Percentiles rank a stretch among this genome's conserved stretches.
phyloP scores from a whole-genome alignment of 768 basidiomycete genomes.

The Collybia nuda region DNA sequence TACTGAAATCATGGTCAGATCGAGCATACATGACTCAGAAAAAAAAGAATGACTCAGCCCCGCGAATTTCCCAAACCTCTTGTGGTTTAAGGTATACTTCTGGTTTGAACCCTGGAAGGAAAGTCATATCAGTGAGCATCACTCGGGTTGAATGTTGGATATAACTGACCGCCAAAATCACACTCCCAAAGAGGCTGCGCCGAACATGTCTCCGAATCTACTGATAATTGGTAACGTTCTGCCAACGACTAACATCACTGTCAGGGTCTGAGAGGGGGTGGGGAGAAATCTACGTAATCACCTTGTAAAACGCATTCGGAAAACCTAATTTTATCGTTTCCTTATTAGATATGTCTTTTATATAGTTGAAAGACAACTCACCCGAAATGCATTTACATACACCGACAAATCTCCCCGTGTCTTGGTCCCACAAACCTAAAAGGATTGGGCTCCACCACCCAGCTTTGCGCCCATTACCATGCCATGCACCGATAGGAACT shows the following conservation, averaged over 20 bases:
- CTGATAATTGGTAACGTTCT: constrained; percentile 56
- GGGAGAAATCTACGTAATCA: constrained; percentile 16
- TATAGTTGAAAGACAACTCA: constrained; percentile 23
- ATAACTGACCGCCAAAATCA: constrained; percentile 59
- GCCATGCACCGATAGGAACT: constrained; percentile 80
- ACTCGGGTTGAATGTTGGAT: constrained; percentile 4
- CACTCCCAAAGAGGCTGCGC: constrained; percentile 54
- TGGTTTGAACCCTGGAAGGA: constrained; percentile 51
- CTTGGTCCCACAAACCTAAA: constrained; percentile 71
- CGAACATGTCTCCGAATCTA: constrained; percentile 55
- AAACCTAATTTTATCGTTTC: constrained; percentile 53
- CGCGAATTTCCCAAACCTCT: constrained; percentile 89
- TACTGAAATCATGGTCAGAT: constrained; percentile 35
- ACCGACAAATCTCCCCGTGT: constrained; percentile 62
- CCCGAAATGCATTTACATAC: constrained; percentile 92
- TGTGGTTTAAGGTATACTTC: constrained; percentile 69
- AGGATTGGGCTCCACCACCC: constrained; percentile 93
- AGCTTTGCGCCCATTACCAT: constrained; percentile 87
- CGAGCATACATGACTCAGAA: background rate
- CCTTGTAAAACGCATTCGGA: constrained; percentile 81
- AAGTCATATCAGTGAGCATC: background rate
- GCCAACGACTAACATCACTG: constrained; percentile 36
- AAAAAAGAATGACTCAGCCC: constrained; percentile 54
- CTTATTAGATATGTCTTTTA: background rate
- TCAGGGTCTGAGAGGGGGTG: constrained; percentile 33